phyloP scores from a whole-genome alignment of 306 rosid species.

The Hippophae rhamnoides region DNA sequence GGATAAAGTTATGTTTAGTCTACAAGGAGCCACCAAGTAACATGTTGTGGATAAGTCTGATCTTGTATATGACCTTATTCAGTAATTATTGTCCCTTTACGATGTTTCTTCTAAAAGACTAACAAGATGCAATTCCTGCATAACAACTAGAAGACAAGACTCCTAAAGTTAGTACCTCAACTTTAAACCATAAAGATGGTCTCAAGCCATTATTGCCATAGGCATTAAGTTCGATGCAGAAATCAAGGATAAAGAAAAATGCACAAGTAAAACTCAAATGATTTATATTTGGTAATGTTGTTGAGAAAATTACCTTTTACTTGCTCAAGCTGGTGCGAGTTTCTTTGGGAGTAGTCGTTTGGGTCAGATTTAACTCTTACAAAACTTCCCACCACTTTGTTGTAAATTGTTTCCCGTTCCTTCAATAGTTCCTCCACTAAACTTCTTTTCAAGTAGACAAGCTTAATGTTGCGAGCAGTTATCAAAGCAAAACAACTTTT shows the following conservation, averaged over 20 bases:
- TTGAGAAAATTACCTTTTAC: conserved; percentile 45
- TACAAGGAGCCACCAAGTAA: no score
- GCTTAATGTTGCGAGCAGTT: conserved; percentile 46
- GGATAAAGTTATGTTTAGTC: no score
- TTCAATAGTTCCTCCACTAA: conserved; percentile 50
- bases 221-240: not conserved
- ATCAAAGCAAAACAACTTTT: conserved; percentile 48
- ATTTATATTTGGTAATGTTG: not conserved
- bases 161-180: no score
- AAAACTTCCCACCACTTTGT: conserved; percentile 59
- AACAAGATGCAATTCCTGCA: no score
- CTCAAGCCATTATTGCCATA: no score
- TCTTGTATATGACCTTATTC: no score
- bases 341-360: conserved; percentile 54
- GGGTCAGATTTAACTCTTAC: conserved; percentile 59
- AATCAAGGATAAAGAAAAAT: not conserved
- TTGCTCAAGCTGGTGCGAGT: conserved; percentile 51
- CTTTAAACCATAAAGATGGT: no score
- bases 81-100: no score
- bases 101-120: no score
- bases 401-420: conserved; percentile 39
- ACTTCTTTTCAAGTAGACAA: conserved; percentile 61
- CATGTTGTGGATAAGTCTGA: no score
- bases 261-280: not conserved
- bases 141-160: no score